A percentile compares a stretch with the other conserved stretches of the same genome.
phyloP scores from a whole-genome alignment of 2,329 filamentous ascomycete species.

The Ophiostoma perfectum region DNA sequence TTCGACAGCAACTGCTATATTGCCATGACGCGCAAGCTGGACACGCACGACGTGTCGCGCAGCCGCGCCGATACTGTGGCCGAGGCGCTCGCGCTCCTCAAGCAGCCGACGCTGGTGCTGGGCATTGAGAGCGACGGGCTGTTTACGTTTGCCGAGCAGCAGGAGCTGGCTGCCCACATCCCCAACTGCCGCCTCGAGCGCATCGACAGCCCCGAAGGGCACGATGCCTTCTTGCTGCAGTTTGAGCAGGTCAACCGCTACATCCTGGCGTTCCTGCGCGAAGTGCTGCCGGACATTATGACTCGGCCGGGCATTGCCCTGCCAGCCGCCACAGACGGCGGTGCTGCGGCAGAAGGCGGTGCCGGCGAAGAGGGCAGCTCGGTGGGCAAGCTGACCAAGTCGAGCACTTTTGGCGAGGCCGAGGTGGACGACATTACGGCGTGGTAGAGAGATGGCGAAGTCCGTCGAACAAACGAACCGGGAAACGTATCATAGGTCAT shows the following conservation, averaged over 20 bases:
- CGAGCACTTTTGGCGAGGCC: constrained; percentile 88
- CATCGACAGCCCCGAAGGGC: constrained; percentile 90
- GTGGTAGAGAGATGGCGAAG: constrained; percentile 51
- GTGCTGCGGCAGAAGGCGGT: constrained; percentile 37
- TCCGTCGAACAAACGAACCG: too few relatives aligned
- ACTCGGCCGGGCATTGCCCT: constrained; percentile 34
- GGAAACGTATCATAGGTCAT: too few relatives aligned
- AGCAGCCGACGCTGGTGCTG: constrained; percentile 84
- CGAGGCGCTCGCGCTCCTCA: constrained; percentile 71
- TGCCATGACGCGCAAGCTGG: constrained; percentile 93
- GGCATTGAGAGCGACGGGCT: constrained; percentile 94
- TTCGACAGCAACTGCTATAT: constrained; percentile 99
- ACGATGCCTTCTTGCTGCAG: constrained; percentile 92
- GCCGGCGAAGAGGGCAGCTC: constrained; percentile 34
- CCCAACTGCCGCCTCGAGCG: constrained; percentile 71
- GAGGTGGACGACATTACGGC: constrained; percentile 95
- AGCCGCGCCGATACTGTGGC: constrained; percentile 62
- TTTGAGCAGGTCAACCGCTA: constrained; percentile 95
- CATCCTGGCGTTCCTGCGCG: constrained; percentile 74
- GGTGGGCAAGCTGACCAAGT: constrained; percentile 67
- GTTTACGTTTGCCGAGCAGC: constrained; percentile 94
- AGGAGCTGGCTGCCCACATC: constrained; percentile 80
- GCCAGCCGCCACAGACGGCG: constrained; percentile 23
- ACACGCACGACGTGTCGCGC: constrained; percentile 91
- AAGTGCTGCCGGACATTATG: constrained; percentile 88